Conservation (phyloP, 2,329 filamentous ascomycete species). For the Trichophyton mentagrophytes region DNA sequence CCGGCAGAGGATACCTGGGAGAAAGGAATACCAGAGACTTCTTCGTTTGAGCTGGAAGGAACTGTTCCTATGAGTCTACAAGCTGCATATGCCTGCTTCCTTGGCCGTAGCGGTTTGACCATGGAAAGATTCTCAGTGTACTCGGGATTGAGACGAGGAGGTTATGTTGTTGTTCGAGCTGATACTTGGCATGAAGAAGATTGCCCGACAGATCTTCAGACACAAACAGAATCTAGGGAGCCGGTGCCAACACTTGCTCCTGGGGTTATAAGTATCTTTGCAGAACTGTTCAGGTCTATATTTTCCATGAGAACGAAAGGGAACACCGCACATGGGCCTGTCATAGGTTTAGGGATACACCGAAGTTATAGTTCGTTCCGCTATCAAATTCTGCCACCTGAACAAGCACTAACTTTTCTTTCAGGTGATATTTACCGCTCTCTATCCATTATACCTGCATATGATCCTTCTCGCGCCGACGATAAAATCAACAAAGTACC, state of each 20-base stretch:
- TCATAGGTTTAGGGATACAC: slow-evolving; percentile 42
- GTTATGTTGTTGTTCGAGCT: slow-evolving; percentile 69
- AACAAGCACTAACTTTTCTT: slow-evolving; percentile 38
- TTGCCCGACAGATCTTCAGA: background rate
- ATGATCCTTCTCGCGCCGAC: slow-evolving; percentile 43
- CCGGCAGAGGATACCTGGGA: slow-evolving; percentile 35
- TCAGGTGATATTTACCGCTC: slow-evolving; percentile 63
- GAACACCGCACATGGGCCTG: slow-evolving; percentile 32
- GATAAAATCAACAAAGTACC: slow-evolving; percentile 18
- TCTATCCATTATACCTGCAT: slow-evolving; percentile 58
- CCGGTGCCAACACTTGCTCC: slow-evolving; percentile 9
- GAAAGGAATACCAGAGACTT: slow-evolving; percentile 17
- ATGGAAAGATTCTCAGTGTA: slow-evolving; percentile 84
- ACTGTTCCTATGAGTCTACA: slow-evolving; percentile 82
- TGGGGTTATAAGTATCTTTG: slow-evolving; percentile 22
- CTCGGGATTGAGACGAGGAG: slow-evolving; percentile 65
- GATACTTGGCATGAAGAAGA: slow-evolving; percentile 34
- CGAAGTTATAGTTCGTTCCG: slow-evolving; percentile 37
- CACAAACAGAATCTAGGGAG: background rate
- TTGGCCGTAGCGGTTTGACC: slow-evolving; percentile 52
- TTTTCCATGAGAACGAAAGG: slow-evolving; percentile 18
- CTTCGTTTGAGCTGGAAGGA: slow-evolving; percentile 39
- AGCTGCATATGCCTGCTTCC: slow-evolving; percentile 73
- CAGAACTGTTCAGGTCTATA: slow-evolving; percentile 24
- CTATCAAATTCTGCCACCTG: background rate